Conservation (phyloP, 495 filamentous ascomycete genomes). For the Delitschia confertaspora region DNA sequence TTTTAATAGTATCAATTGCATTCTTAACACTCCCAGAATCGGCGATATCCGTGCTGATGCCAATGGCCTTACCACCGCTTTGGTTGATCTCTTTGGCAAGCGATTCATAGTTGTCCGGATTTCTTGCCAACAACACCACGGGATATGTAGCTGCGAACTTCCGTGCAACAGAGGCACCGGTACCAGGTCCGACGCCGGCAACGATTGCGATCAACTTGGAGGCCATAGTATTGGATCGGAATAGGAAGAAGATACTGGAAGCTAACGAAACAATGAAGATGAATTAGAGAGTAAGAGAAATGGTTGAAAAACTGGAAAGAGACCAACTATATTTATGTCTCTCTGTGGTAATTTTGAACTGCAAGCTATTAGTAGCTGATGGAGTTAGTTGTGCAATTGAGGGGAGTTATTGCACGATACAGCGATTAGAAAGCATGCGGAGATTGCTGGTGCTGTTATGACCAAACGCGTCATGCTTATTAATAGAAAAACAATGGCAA, state of each 20-base stretch:
- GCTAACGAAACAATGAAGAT: background rate
- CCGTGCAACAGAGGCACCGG: slow-evolving; percentile 28
- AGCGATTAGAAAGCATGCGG: slow-evolving; percentile 6
- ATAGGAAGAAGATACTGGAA: background rate
- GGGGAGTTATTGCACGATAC: slow-evolving; percentile 3
- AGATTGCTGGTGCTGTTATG: background rate
- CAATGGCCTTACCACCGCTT: slow-evolving; percentile 62
- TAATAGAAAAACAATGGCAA: too few relatives aligned
- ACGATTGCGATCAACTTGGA: slow-evolving; percentile 30
- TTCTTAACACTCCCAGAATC: slow-evolving; percentile 51
- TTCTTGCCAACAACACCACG: slow-evolving; percentile 66
- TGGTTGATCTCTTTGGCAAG: slow-evolving; percentile 68
- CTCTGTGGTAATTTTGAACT: too few relatives aligned
- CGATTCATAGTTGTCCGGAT: slow-evolving; percentile 52
- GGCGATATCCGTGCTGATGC: slow-evolving; percentile 64
- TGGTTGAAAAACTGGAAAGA: background rate
- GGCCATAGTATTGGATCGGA: slow-evolving; percentile 18
- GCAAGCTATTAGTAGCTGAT: too few relatives aligned
- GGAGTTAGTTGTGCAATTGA: slow-evolving; percentile 2
- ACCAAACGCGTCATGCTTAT: slow-evolving; percentile 1
- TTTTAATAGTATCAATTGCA: slow-evolving; percentile 60
- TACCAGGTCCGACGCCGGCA: slow-evolving; percentile 30
- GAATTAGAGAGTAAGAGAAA: background rate
- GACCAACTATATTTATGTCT: too few relatives aligned
- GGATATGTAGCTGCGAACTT: slow-evolving; percentile 48